Base-by-base conservation (phyloP, 768 basidiomycete genomes). In the Cyathus striatus region DNA sequence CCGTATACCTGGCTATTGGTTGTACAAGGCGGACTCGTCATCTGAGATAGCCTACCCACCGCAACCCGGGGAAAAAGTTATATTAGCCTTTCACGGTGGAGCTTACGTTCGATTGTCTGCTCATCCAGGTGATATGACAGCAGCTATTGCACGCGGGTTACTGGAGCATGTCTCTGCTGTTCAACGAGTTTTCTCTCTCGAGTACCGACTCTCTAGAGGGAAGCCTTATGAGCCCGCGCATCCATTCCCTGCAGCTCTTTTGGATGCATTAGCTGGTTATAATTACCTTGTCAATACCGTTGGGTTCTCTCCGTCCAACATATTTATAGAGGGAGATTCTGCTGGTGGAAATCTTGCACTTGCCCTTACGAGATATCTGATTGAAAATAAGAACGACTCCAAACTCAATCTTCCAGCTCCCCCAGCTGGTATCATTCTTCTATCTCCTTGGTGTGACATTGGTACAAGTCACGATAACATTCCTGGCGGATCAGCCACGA, bases 211-310 rank as follows among this genome's bases (percentile, higher is more conserved):
- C 34, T 76, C 79, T 27, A 62, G 76, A 5, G 56, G 61, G 10
- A 56, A 64, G 38, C 70, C 77, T 21, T 63, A 63, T 52, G 47
- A 55, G 22, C 59, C 66, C 10, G 61, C 61, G 4, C 68, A 81
- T 47, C 75, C 86, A 6, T 91, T 91, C 66, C 89, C 89, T 0
- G 69, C 83, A 0, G 84, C 84, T 16, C 67, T 92, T 0, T 62
- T 91, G 12, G 88, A 92, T 54, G 80, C 78, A 2, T 61, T 90
- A 7, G 76, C 83, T 1, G 87, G 82, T 5, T 92, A 90, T 58
- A 62, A 72, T 36, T 83, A 90, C 57, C 79, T 90, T 17, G 68
- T 84, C 26, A 65, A 74, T 38, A 62, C 54, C 6, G 63, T 83
- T 21, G 76, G 78, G 0, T 81, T 86, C 55, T 48, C 66, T 2